These are phyloP conservation scores for Blepharisma stoltei DNA, from an alignment of 73 alveolate genomes.

Conservation along the genomic window DNA sequence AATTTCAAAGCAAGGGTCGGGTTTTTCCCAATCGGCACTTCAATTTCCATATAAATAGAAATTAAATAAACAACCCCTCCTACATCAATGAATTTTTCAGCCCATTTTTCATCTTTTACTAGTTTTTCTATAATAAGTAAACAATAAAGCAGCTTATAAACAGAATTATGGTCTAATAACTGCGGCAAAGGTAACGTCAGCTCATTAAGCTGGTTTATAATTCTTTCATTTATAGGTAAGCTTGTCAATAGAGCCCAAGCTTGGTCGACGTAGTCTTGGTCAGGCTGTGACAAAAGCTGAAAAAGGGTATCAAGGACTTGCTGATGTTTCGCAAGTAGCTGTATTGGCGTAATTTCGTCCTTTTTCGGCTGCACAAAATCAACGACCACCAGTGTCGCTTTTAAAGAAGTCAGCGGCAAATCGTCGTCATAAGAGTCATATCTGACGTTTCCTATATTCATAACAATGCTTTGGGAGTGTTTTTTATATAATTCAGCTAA, in stretches of 20 bases:
- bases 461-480: not conserved
- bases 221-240: not conserved
- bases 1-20: not conserved
- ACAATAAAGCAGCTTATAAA: not conserved
- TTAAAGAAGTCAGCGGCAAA: not conserved
- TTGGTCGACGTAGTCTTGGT: not conserved
- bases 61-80: conserved; percentile 10
- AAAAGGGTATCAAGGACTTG: not conserved
- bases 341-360: not conserved
- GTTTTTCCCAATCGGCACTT: not conserved
- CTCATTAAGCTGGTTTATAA: not conserved
- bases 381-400: not conserved
- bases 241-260: conserved; percentile 12
- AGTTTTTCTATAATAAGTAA: conserved; percentile 16
- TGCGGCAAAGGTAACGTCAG: not conserved
- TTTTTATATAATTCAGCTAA: not conserved
- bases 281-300: not conserved
- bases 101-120: conserved; percentile 17
- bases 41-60: not conserved
- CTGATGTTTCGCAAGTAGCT: not conserved
- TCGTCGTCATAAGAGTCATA: conserved; percentile 7
- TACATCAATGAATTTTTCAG: not conserved
- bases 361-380: not conserved
- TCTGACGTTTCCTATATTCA: not conserved
- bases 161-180: conserved; percentile 1